A percentile compares a stretch with the other conserved stretches of the same genome.
These are phyloP conservation scores for Jackrogersella minutella DNA, from an alignment of 495 filamentous ascomycete genomes.

Conservation along the genomic window DNA sequence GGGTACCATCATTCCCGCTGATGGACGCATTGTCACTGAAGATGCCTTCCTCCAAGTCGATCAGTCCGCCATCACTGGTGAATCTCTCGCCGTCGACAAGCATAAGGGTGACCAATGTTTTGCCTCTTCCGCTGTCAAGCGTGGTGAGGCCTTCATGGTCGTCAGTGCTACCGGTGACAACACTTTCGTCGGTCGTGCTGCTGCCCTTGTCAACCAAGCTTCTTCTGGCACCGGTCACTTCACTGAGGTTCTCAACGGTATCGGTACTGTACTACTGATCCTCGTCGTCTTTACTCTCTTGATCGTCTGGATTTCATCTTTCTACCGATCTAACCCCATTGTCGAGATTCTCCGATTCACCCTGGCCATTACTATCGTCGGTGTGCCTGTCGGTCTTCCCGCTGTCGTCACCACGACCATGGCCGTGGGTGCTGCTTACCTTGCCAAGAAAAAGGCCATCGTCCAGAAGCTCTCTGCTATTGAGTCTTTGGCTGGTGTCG, in stretches of 20 bases:
- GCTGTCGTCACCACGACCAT: constrained; percentile 96
- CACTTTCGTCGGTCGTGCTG: constrained; percentile 89
- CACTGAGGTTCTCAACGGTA: constrained; percentile 85
- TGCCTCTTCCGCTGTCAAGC: constrained; percentile 88
- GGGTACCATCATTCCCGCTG: constrained; percentile 88
- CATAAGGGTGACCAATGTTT: constrained; percentile 79
- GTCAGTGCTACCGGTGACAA: constrained; percentile 84
- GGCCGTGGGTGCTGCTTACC: constrained; percentile 93
- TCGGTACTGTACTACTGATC: constrained; percentile 81
- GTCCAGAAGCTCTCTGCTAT: constrained; percentile 96
- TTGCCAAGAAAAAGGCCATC: constrained; percentile 94
- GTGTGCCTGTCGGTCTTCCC: constrained; percentile 95
- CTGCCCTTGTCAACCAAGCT: constrained; percentile 81
- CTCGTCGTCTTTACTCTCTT: constrained; percentile 82
- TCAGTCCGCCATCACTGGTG: constrained; percentile 90
- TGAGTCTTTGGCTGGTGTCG: constrained; percentile 91
- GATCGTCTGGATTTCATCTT: constrained; percentile 84
- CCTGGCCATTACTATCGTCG: constrained; percentile 86
- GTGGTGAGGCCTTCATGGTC: constrained; percentile 83
- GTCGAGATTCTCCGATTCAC: constrained; percentile 83
- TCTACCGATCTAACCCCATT: constrained; percentile 83
- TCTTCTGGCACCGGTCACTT: constrained; percentile 80
- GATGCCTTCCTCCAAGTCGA: constrained; percentile 87
- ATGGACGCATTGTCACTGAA: constrained; percentile 82
- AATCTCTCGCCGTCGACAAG: constrained; percentile 92